Base-by-base conservation (phyloP, 768 basidiomycete species). In the Kwoniella sp. region DNA sequence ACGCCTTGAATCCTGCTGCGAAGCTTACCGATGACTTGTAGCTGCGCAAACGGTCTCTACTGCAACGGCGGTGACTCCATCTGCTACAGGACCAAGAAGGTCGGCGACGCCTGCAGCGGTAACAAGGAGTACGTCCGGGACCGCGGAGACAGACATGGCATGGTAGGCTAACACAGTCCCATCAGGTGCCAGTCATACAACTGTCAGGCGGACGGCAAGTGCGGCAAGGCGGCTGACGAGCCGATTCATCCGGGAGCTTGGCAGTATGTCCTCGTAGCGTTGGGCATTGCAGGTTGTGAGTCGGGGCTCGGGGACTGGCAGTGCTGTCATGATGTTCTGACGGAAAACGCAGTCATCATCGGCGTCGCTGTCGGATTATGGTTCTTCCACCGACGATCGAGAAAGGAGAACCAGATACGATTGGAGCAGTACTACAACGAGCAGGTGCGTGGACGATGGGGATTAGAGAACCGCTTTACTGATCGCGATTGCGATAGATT, bases 381-480 rank as follows among this genome's bases (percentile, higher is more conserved):
- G 76, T 78, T 83, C 62, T 62, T 86, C 6, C 88, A 90, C 63
- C 77, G 83, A 32, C 81, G 82, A 60, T 81, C 85, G 59, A 82
- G 89, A 60, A 83, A 84, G 34, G 73, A 77, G 52, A 88, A 90
- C 64, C 84, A 87, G 39, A 84, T 87, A 76, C 89, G 85, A 74
- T 84, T 89, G 60, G 76, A 84, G 36, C 87, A 89, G 69, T 90
- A 91, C 75, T 90, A 89, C 85, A 83, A 84, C 60, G 89, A 91
- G 77, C 88, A 89, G 79, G 68, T 69, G 27, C 29, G 59, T 53
- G 20, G 20, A 22, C 20, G 9, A 43, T 46, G 12, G 10, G 10
- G n/a, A 37, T 47, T 33, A 8, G 20, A 26, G 34, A 20, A 3
- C 20, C 32, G 28, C 4, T 29, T 47, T 31, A 11, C 25, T 23